phyloP scores from a whole-genome alignment of 352 stramenopile species.

The Phytophthora capsici region DNA sequence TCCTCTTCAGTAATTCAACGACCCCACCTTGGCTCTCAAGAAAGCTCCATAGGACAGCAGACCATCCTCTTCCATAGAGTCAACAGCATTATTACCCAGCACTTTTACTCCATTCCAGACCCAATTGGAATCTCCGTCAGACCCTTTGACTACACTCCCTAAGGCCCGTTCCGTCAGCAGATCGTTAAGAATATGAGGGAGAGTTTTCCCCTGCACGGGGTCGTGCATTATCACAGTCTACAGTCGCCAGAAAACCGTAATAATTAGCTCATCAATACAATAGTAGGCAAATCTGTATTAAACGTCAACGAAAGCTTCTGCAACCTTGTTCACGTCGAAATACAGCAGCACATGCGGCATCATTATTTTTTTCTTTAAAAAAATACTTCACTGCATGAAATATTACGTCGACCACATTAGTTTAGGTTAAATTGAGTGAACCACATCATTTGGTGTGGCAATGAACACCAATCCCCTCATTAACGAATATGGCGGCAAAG shows the following conservation, averaged over 20 bases:
- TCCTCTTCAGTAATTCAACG: neutral
- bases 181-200: constrained; percentile 80
- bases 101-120: constrained; percentile 50
- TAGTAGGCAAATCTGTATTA: no score
- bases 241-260: neutral
- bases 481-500: neutral
- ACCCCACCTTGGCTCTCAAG: constrained; percentile 57
- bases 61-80: neutral
- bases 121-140: constrained; percentile 42
- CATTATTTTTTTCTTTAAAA: neutral
- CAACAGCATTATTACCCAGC: neutral
- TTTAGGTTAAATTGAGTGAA: no score
- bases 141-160: constrained; percentile 30
- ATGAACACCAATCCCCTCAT: neutral
- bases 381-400: no score
- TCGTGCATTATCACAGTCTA: constrained; percentile 88
- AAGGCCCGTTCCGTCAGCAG: constrained; percentile 67
- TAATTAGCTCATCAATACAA: neutral
- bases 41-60: constrained; percentile 70
- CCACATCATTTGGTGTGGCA: no score
- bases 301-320: neutral
- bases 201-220: constrained; percentile 76
- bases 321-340: constrained; percentile 84
- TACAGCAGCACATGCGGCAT: constrained; percentile 69
- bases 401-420: no score